Conservation (phyloP, 2,329 filamentous ascomycete species). For the Tolypocladium ovalisporum region DNA sequence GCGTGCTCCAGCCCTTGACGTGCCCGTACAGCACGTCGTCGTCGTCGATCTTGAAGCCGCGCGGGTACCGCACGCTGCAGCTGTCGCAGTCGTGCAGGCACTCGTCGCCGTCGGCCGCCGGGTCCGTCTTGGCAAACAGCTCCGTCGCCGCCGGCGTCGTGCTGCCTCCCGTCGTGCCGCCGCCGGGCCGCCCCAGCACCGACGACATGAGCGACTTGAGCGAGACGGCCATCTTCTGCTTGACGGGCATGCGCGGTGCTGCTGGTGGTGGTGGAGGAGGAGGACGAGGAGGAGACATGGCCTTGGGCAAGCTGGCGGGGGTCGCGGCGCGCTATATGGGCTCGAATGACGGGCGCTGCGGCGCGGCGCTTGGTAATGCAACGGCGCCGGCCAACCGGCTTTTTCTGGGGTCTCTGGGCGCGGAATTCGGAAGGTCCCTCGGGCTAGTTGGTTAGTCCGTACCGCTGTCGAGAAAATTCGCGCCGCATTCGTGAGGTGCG, state of each 20-base stretch:
- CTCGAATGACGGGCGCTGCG: not conserved
- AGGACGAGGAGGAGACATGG: not conserved
- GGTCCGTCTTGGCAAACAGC: constrained; percentile 66
- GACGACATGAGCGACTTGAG: constrained; percentile 20
- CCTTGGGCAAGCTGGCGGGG: not conserved
- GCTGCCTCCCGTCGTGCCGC: constrained; percentile 9
- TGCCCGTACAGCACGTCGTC: constrained; percentile 72
- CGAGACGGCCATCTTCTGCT: constrained; percentile 31
- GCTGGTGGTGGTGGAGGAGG: not conserved
- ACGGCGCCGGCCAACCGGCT: not conserved
- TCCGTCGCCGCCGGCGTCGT: constrained; percentile 21
- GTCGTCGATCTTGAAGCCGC: constrained; percentile 61
- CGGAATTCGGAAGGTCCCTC: not conserved
- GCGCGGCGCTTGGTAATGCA: not conserved
- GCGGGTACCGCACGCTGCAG: constrained; percentile 71
- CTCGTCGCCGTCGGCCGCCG: constrained; percentile 75
- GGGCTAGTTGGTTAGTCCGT: not conserved
- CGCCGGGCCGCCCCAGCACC: constrained; percentile 16
- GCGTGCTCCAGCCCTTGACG: constrained; percentile 79
- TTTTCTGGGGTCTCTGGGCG: not conserved
- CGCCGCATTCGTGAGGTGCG: constrained; percentile 2
- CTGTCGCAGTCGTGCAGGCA: constrained; percentile 78
- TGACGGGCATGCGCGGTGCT: constrained; percentile 16
- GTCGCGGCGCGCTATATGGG: not conserved
- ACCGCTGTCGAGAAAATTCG: not conserved